Evolutionary conservation across 495 filamentous ascomycete species (phyloP), one percentile per base, ranked within the genome.

Genomic region (Neurospora africana): DNA sequence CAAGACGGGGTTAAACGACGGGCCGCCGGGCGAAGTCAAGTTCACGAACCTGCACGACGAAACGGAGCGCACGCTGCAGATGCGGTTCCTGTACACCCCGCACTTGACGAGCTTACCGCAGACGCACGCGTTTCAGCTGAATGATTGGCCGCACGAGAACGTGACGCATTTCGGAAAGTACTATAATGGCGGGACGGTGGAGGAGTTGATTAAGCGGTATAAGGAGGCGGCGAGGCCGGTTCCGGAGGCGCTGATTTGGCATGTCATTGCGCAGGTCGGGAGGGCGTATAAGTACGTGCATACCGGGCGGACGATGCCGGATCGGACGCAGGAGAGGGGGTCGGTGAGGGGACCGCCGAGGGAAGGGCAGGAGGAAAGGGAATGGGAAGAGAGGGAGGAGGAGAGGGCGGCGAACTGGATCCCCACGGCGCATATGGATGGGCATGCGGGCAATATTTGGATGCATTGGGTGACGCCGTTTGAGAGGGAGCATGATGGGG

Each of bases 171-270:
- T 72, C 19, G 69, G 53, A 36, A 74, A 76, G 68, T 78, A 67
- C n/a, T 76, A 78, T 58, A 78, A 76, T 41, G 75, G 72, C 1
- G 73, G 73, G 0, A 43, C 33, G 8, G 58, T 78, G 2, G 1
- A 0, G 10, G 39, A 75, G 7, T 1, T 78, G 4, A 33, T 74
- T 1, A 0, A 27, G 0, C 1, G 1, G 8, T 33, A 72, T 61
- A 8, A 27, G 5, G 5, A 44, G 4, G 8, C 1, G 1, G 3
- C 0, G 0, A 30, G 0, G 2, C 3, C 4, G n/a, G 21, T 78
- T 2, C 76, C 76, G 1, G 75, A 77, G 44, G 7, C 23, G 6
- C 43, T 77, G 47, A 75, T 78, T 33, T 77, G 76, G 76, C 75
- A 78, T 58, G 27, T 73, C 8, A 68, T 77, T 23, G 69, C 74